phyloP scores from a whole-genome alignment of 2,329 filamentous ascomycete genomes.

The Cryphonectria naterciae region DNA sequence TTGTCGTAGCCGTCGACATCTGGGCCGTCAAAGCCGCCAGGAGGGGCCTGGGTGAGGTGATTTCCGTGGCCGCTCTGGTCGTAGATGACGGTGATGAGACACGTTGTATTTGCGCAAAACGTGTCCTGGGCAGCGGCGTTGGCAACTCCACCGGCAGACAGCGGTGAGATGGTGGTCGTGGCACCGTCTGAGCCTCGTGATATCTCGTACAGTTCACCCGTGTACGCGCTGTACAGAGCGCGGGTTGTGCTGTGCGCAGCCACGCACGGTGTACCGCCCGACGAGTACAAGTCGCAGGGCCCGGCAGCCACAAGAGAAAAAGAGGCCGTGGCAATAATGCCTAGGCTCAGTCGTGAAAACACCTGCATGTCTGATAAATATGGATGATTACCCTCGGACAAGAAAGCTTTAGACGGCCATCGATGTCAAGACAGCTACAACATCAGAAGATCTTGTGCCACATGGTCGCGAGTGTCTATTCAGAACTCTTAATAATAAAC shows the following conservation, averaged over 20 bases:
- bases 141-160: slow-evolving; percentile 64
- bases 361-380: slow-evolving; percentile 16
- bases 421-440: neutral
- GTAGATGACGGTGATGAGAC: slow-evolving; percentile 66
- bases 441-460: neutral
- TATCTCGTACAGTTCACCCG: slow-evolving; percentile 62
- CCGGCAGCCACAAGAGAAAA: slow-evolving; percentile 51
- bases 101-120: slow-evolving; percentile 65
- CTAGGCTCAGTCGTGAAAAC: slow-evolving; percentile 33
- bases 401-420: slow-evolving; percentile 2
- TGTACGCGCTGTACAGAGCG: slow-evolving; percentile 59
- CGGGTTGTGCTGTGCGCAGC: slow-evolving; percentile 69
- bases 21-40: slow-evolving; percentile 60
- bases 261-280: slow-evolving; percentile 63
- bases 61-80: slow-evolving; percentile 67
- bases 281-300: slow-evolving; percentile 65
- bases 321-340: slow-evolving; percentile 39
- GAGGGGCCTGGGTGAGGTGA: slow-evolving; percentile 65
- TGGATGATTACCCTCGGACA: neutral
- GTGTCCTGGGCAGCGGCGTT: slow-evolving; percentile 63
- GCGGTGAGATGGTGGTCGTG: slow-evolving; percentile 53
- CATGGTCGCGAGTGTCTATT: neutral
- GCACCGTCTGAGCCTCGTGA: slow-evolving; percentile 56
- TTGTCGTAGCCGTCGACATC: slow-evolving; percentile 62
- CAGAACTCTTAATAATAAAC: neutral